Evolutionary conservation across 352 stramenopile genomes (phyloP), one percentile per base, ranked within the genome.

Genomic region (Globisporangium nodosum): DNA sequence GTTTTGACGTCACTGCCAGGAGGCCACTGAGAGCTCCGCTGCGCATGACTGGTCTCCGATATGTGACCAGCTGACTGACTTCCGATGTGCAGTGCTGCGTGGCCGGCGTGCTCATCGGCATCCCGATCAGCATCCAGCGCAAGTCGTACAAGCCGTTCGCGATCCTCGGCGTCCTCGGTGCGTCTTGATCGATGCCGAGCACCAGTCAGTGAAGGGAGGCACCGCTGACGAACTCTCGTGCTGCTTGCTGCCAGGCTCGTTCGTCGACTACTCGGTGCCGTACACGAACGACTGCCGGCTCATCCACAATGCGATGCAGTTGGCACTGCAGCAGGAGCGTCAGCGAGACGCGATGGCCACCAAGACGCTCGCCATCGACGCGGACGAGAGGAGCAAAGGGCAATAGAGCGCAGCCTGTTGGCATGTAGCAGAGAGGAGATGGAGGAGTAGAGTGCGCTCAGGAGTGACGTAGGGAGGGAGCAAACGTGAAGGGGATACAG

Each of bases 231-330:
- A 47, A 21, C 8, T 2, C 16, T 47, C 42, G 42, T 21, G 16
- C 40, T n/a, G 18, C 42, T 47, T 16, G 8, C 31, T 20, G 54
- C 40, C 50, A 92, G 83, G 83, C 13, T 93, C 83, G 20, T 93
- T 93, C 46, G 74, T 93, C 49, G 83, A 93, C 66, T 93, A 93
- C 64, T 91, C 83, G 60, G 73, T 88, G 46, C 83, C 83, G 52
- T 93, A 93, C 71, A 91, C 81, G 24, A 77, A 75, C 47, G 81
- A 91, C 71, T 91, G 81, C 62, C 73, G 81, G 2, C 75, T 85
- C 60, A 91, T 91, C 61, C 78, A 88, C 63, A 91, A 91, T 55
- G 74, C 81, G 39, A 72, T 91, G 69, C 75, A 88, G 51, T 63
- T 91, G 37, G 77, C 81, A 35, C 49, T 91, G 46, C 77, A 88